Evolutionary conservation across 345 rosid species (phyloP).

Genomic region (Brassica rapa): DNA sequence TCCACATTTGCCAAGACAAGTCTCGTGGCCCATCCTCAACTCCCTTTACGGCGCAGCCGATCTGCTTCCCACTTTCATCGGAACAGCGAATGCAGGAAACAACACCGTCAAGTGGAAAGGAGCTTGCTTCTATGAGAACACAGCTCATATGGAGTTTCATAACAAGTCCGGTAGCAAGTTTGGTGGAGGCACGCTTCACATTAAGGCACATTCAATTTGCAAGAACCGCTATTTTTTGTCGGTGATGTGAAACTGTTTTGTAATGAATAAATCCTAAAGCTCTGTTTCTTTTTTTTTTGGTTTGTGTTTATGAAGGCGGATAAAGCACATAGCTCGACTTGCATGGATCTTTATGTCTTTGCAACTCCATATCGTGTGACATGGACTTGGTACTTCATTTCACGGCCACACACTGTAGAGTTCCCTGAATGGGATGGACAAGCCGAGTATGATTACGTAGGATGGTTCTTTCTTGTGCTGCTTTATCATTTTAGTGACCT

Average conservation of each 20-base stretch:
- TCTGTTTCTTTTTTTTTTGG: constrained; percentile 21
- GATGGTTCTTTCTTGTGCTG: constrained; percentile 29
- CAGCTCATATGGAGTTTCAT: constrained; percentile 83
- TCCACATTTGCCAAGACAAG: constrained; percentile 70
- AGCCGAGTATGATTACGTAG: constrained; percentile 89
- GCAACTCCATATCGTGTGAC: constrained; percentile 94
- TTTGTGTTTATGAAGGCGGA: constrained; percentile 53
- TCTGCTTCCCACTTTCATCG: constrained; percentile 83
- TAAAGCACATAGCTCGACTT: constrained; percentile 94
- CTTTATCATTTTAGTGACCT: neutral
- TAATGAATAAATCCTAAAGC: neutral
- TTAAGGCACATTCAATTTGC: constrained; percentile 28
- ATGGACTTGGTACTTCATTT: constrained; percentile 87
- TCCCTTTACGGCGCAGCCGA: constrained; percentile 66
- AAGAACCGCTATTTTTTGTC: neutral
- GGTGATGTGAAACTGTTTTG: neutral
- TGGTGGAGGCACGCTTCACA: constrained; percentile 92
- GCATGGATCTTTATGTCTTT: constrained; percentile 93
- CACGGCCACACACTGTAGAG: constrained; percentile 84
- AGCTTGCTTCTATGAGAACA: constrained; percentile 79
- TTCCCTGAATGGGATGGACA: constrained; percentile 78
- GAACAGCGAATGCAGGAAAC: constrained; percentile 53
- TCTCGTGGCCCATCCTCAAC: constrained; percentile 83
- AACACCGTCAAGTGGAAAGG: constrained; percentile 71
- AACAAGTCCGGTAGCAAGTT: constrained; percentile 76